Percentiles rank a stretch among this genome's conserved stretches.
These are phyloP conservation scores for Lentinula edodes DNA, from an alignment of 768 basidiomycete genomes.

Conservation along the genomic window DNA sequence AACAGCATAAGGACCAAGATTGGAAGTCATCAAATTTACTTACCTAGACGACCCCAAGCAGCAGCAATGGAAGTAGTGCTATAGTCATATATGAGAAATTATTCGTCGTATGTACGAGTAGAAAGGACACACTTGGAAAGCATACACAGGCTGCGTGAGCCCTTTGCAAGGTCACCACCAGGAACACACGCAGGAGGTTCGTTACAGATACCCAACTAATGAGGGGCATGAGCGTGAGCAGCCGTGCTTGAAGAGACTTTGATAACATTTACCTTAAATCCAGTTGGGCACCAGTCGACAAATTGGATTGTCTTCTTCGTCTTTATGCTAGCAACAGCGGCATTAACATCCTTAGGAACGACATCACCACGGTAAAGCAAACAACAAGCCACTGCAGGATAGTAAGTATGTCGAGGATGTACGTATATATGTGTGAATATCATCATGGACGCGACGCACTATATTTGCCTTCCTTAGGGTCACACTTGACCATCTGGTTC, in stretches of 20 bases:
- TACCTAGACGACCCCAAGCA: conserved; percentile 87
- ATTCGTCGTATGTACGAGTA: neutral
- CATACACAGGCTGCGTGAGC: conserved; percentile 94
- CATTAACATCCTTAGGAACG: conserved; percentile 92
- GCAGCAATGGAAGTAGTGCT: conserved; percentile 91
- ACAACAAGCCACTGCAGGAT: conserved; percentile 75
- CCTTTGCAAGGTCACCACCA: conserved; percentile 92
- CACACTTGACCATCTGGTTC: conserved; percentile 95
- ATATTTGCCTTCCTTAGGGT: conserved; percentile 97
- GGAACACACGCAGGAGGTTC: conserved; percentile 91
- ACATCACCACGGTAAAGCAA: conserved; percentile 94
- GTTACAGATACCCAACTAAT: conserved; percentile 91
- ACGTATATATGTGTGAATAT: neutral
- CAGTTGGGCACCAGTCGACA: conserved; percentile 98
- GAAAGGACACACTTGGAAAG: conserved; percentile 65
- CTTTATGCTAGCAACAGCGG: conserved; percentile 91
- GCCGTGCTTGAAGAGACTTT: neutral
- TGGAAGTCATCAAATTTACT: conserved; percentile 10
- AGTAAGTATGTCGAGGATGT: conserved; percentile 9
- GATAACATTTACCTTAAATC: conserved; percentile 64
- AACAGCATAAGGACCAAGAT: conserved; percentile 7
- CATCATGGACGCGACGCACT: conserved; percentile 56
- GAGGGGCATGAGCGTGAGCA: neutral
- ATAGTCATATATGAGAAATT: neutral
- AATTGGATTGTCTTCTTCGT: conserved; percentile 98